phyloP scores from a whole-genome alignment of 1,139 yeast species.

The Kodamaea alishanica region DNA sequence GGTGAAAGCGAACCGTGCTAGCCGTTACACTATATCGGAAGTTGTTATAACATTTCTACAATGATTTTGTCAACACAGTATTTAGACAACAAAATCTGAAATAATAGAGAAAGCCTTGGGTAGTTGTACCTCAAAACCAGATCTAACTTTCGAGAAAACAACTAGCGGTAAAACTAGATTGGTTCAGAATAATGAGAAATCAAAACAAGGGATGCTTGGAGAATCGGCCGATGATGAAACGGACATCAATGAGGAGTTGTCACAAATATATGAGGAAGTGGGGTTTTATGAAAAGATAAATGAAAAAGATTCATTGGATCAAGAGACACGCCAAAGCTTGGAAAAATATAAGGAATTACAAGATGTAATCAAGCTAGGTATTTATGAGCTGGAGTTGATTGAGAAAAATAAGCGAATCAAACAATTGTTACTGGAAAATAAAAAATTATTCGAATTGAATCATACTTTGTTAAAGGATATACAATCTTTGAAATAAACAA shows the following conservation, averaged over 20 bases:
- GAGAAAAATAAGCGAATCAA: conserved; percentile 25
- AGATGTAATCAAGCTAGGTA: conserved; percentile 17
- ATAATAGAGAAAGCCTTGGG: too few relatives aligned
- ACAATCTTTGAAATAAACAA: not conserved
- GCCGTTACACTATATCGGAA: conserved; percentile 70
- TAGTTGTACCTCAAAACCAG: too few relatives aligned
- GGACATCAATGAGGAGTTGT: conserved; percentile 3
- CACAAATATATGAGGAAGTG: conserved; percentile 2
- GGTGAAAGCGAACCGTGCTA: conserved; percentile 79
- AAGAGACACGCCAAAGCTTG: conserved; percentile 11
- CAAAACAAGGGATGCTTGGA: too few relatives aligned
- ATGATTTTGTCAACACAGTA: too few relatives aligned
- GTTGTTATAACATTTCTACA: too few relatives aligned
- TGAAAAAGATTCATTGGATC: conserved; percentile 5
- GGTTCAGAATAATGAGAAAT: too few relatives aligned
- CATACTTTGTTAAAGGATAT: conserved; percentile 25
- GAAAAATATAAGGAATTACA: conserved; percentile 15
- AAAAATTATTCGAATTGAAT: conserved; percentile 32
- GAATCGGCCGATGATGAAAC: too few relatives aligned
- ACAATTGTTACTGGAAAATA: conserved; percentile 27
- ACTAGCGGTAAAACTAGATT: too few relatives aligned
- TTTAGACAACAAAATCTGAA: too few relatives aligned
- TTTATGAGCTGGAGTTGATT: conserved; percentile 24
- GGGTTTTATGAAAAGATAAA: conserved; percentile 1
- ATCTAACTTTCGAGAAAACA: too few relatives aligned